Evolutionary conservation across 768 basidiomycete genomes (phyloP), one percentile per base, ranked within the genome.

Genomic region (Rubroboletus pulcherrimus): DNA sequence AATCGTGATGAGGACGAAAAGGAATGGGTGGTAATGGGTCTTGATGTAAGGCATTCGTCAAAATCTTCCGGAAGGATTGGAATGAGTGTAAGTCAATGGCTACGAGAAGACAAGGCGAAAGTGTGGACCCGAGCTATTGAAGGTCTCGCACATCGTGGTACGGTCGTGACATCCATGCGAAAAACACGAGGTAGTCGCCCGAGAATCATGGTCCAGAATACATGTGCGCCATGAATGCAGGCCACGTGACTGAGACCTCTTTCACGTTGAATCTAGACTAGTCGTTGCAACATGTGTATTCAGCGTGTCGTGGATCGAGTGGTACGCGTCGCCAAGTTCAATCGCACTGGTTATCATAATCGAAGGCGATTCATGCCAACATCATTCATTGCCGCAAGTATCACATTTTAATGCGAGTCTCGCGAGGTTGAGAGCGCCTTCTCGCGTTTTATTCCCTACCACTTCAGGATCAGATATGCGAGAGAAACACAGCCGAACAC

Each of bases 401-500:
- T 66, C 63, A 73, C 63, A 73, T 67, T 45, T 59, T 37, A 95
- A 72, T 21, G 91, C 88, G 57, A 80, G 74, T 70, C 77, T 78
- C 7, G 94, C 95, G 67, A 98, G 83, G 65, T 78, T 74, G 64
- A 98, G 72, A 2, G 90, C 91, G 24, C 96, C 96, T 39, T 91
- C 91, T 74, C 83, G 90, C 2, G 94, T 93, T 71, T 89, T 85
- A 72, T 95, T 94, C 26, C 91, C 91, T 93, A 59, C 5, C 41
- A 53, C 47, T 59, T 38, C 31, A 57, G 35, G 51, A 48, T 66
- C 29, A 68, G 52, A 38, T 45, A 30, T 34, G 17, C 21, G 29
- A n/a, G 21, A 46, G 21, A 47, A 35, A 45, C 7, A 49, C 31
- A 30, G 30, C 50, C 44, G 11, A 53, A 55, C 52, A 54, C 33